phyloP scores from a whole-genome alignment of 1,284 basidiomycete species.

The Mycena sp. region DNA sequence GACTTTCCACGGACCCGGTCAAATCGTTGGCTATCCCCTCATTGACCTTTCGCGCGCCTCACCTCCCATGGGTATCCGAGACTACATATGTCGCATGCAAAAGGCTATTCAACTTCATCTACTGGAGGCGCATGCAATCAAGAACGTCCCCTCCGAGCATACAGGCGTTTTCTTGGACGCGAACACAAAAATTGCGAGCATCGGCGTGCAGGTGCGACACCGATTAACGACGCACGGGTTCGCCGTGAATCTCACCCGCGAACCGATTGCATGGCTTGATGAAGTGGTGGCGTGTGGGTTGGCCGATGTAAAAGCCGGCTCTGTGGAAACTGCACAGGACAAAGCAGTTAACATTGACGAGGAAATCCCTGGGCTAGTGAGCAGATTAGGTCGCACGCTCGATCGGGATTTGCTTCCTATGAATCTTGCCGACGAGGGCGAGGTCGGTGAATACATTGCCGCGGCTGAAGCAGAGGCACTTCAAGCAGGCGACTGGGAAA shows the following conservation, averaged over 20 bases:
- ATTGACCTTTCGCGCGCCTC: conserved; percentile 78
- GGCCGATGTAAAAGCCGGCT: conserved; percentile 83
- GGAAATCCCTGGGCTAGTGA: conserved; percentile 63
- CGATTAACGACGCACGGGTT: conserved; percentile 96
- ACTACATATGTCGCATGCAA: conserved; percentile 81
- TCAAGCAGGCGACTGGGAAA: conserved; percentile 17
- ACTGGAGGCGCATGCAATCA: conserved; percentile 62
- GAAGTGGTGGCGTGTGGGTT: conserved; percentile 93
- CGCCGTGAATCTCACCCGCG: conserved; percentile 87
- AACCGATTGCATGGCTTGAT: conserved; percentile 88
- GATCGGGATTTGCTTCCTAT: conserved; percentile 64
- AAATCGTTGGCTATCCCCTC: conserved; percentile 95
- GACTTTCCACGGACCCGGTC: conserved; percentile 98
- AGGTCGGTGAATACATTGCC: conserved; percentile 61
- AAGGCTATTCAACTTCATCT: conserved; percentile 70
- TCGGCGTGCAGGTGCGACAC: conserved; percentile 96
- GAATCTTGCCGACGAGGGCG: conserved; percentile 54
- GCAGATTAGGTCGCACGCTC: conserved; percentile 62
- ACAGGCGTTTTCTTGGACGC: conserved; percentile 81
- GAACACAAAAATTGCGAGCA: conserved; percentile 87
- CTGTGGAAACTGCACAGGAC: conserved; percentile 58
- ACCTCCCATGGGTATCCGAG: conserved; percentile 68
- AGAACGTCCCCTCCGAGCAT: conserved; percentile 65
- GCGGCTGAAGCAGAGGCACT: conserved; percentile 53
- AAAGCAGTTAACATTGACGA: conserved; percentile 52